A percentile compares a stretch with the other conserved stretches of the same genome.
Conservation (phyloP, 2,329 filamentous ascomycete genomes). For the Periconia sp. region DNA sequence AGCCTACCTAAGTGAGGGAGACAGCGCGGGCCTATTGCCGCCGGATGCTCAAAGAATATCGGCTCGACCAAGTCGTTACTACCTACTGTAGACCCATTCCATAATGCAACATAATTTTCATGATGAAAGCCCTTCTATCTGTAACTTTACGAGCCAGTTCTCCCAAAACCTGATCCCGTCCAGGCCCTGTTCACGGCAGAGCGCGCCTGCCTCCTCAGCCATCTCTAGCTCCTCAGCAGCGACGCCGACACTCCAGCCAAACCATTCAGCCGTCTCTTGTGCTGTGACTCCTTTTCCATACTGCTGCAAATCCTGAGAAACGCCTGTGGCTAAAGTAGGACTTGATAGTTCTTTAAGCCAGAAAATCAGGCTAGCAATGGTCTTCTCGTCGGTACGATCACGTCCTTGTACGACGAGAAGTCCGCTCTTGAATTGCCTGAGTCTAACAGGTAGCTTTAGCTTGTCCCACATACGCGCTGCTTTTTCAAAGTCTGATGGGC, state of each 20-base stretch:
- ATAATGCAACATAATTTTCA: no score
- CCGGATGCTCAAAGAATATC: no score
- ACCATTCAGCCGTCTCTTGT: constrained; percentile 84
- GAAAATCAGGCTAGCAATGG: constrained; percentile 73
- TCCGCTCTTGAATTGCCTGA: constrained; percentile 89
- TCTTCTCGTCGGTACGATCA: constrained; percentile 90
- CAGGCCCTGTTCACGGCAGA: constrained; percentile 91
- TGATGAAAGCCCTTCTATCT: no score
- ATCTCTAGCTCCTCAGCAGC: constrained; percentile 95
- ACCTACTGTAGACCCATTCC: no score
- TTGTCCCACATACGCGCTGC: constrained; percentile 88
- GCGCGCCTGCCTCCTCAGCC: constrained; percentile 86
- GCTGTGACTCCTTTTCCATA: constrained; percentile 89
- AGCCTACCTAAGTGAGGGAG: no score
- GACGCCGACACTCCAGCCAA: constrained; percentile 97
- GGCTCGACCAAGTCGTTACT: no score
- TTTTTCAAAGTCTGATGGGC: constrained; percentile 88
- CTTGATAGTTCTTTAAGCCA: constrained; percentile 80
- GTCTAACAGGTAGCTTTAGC: constrained; percentile 81
- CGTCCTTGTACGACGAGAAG: constrained; percentile 91
- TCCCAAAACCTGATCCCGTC: constrained; percentile 94
- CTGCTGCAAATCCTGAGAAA: constrained; percentile 74
- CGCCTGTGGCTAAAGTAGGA: constrained; percentile 67
- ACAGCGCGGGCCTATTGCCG: no score
- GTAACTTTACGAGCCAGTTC: constrained; percentile 61